phyloP scores from a whole-genome alignment of 2,329 filamentous ascomycete genomes.

The Phaeosphaeriaceae sp. region DNA sequence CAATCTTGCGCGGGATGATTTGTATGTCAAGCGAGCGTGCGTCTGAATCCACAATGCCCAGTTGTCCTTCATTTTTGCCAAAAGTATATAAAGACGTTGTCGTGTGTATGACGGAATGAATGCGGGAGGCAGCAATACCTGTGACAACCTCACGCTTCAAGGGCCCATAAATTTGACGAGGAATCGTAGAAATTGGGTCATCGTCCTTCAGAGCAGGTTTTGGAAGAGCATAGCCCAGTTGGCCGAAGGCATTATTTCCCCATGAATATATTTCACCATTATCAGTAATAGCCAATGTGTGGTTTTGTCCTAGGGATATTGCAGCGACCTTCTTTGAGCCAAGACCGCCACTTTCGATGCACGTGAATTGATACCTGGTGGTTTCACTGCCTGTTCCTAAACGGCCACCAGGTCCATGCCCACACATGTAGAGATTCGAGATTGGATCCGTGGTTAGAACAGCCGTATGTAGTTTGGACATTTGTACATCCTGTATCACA shows the following conservation, averaged over 20 bases:
- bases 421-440: slow-evolving; percentile 90
- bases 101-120: slow-evolving; percentile 91
- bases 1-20: slow-evolving; percentile 80
- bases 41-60: slow-evolving; percentile 93
- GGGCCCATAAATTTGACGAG: slow-evolving; percentile 88
- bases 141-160: slow-evolving; percentile 84
- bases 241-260: slow-evolving; percentile 85
- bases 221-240: slow-evolving; percentile 84
- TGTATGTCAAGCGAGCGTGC: slow-evolving; percentile 90
- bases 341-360: slow-evolving; percentile 77
- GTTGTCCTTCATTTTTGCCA: slow-evolving; percentile 92
- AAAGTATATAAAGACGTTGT: slow-evolving; percentile 85
- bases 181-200: slow-evolving; percentile 79
- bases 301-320: slow-evolving; percentile 89
- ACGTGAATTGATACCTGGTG: slow-evolving; percentile 84
- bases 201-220: slow-evolving; percentile 73
- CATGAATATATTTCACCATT: slow-evolving; percentile 92
- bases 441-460: slow-evolving; percentile 85
- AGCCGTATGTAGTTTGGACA: slow-evolving; percentile 92
- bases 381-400: slow-evolving; percentile 89
- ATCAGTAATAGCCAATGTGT: slow-evolving; percentile 84
- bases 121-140: slow-evolving; percentile 84
- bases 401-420: slow-evolving; percentile 87
- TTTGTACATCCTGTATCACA: slow-evolving; percentile 77
- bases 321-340: slow-evolving; percentile 74